Evolutionary conservation across 257 asterid species (phyloP).

Genomic region (Paulownia fortunei): DNA sequence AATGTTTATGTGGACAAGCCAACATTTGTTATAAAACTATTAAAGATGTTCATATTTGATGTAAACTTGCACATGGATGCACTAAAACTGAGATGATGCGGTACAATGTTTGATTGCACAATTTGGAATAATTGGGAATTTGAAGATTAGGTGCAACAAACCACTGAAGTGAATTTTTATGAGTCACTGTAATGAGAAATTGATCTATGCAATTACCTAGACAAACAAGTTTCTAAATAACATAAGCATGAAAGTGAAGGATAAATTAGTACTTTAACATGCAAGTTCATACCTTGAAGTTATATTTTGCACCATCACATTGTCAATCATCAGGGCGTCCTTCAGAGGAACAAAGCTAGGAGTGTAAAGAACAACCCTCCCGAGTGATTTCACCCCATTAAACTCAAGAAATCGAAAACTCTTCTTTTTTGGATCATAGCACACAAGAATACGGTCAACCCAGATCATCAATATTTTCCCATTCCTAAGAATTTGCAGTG

Average conservation of each 20-base stretch:
- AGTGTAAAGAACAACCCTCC: not conserved
- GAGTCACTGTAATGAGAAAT: not conserved
- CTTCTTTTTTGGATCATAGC: slow-evolving; percentile 1
- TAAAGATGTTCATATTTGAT: not conserved
- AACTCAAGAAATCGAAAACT: not conserved
- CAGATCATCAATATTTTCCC: slow-evolving; percentile 12
- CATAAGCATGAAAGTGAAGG: too few species aligned
- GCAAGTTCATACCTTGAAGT: not conserved
- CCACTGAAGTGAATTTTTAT: not conserved
- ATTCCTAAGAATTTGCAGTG: not conserved
- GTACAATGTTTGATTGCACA: not conserved
- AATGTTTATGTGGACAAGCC: too few species aligned
- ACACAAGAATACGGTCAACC: not conserved
- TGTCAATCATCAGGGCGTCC: slow-evolving; percentile 7
- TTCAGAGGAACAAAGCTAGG: slow-evolving; percentile 6
- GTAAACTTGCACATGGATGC: not conserved
- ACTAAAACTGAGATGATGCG: not conserved
- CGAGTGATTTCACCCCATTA: not conserved
- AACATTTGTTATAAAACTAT: not conserved
- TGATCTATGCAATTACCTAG: not conserved
- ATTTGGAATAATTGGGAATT: not conserved
- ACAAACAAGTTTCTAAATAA: too few species aligned
- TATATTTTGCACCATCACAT: not conserved
- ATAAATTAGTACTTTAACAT: too few species aligned
- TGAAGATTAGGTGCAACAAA: not conserved